Percentiles rank a stretch among this genome's conserved stretches.
phyloP scores from a whole-genome alignment of 73 alveolate species.

The Durusdinium trenchii region DNA sequence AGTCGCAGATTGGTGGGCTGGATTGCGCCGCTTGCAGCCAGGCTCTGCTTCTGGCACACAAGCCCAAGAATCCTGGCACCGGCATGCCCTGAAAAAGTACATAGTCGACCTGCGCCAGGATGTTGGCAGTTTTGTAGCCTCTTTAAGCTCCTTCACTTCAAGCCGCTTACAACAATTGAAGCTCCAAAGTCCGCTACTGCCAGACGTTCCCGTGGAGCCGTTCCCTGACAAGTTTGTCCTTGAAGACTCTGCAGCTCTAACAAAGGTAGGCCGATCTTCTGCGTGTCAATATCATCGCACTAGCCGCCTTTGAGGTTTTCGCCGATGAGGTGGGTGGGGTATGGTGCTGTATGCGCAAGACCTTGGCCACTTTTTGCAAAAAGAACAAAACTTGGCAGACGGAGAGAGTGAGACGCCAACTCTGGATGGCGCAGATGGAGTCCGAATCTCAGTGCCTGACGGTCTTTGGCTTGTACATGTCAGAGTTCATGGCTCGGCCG shows the following conservation, averaged over 20 bases:
- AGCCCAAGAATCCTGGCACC: constrained; percentile 47
- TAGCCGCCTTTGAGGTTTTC: constrained; percentile 24
- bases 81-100: neutral
- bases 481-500: too few relatives aligned
- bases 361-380: neutral
- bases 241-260: neutral
- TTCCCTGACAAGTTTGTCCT: constrained; percentile 29
- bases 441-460: too few relatives aligned
- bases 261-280: constrained; percentile 26
- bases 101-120: neutral
- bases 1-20: constrained; percentile 24
- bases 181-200: neutral
- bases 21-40: neutral
- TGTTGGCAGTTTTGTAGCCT: neutral
- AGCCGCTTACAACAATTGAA: neutral
- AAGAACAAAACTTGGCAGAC: neutral
- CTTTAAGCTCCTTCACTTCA: neutral
- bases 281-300: constrained; percentile 2
- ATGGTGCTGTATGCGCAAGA: constrained; percentile 17
- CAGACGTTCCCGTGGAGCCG: constrained; percentile 25
- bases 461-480: too few relatives aligned
- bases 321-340: neutral
- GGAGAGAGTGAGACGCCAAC: neutral
- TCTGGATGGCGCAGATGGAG: too few relatives aligned
- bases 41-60: constrained; percentile 74